These are phyloP conservation scores for Helianthus annuus DNA, from an alignment of 129 eudicot genomes.

Conservation along the genomic window HanXRQr2.0-SUNRISE NC_035442.2:145523501-145524000, in stretches of 20 bases:
- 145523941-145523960: too few species aligned
- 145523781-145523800: constrained; percentile 84
- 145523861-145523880: constrained; percentile 51
- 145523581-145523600: too few species aligned
- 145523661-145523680: constrained; percentile 55
- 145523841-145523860: constrained; percentile 53
- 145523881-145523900: constrained; percentile 56
- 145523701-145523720: constrained; percentile 75
- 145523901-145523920: constrained; percentile 34
- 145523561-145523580: too few species aligned
- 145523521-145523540: too few species aligned
- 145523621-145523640: too few species aligned
- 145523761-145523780: constrained; percentile 85
- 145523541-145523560: too few species aligned
- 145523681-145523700: too few species aligned
- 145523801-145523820: constrained; percentile 88
- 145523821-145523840: constrained; percentile 56
- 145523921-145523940: constrained; percentile 10
- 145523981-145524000: too few species aligned
- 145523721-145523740: constrained; percentile 86
- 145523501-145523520: too few species aligned
- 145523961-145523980: too few species aligned
- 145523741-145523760: constrained; percentile 78
- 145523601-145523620: too few species aligned
- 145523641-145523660: too few species aligned